phyloP scores from a whole-genome alignment of 225 moss, liverwort and hornwort genomes.

The Anthoceros angustus region DNA sequence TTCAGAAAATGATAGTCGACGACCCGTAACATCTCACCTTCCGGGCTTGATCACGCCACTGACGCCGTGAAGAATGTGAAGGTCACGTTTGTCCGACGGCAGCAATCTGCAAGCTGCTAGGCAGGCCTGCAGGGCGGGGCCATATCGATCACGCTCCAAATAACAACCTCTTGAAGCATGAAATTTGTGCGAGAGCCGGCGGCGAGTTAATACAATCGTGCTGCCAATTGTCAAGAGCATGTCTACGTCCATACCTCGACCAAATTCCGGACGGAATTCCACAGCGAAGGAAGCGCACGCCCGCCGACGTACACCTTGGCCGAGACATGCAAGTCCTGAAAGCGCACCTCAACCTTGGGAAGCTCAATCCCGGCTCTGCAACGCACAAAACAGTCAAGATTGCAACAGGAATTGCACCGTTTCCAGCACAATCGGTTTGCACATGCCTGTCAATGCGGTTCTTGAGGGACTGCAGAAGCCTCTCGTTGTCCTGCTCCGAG shows the following conservation, averaged over 20 bases:
- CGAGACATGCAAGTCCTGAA: conserved; percentile 14
- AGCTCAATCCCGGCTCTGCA: conserved; percentile 19
- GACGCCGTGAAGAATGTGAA: conserved; percentile 17
- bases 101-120: conserved; percentile 13
- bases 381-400: neutral
- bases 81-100: conserved; percentile 22
- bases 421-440: neutral
- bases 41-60: conserved; percentile 22
- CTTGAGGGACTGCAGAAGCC: neutral
- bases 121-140: neutral
- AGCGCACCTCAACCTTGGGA: conserved; percentile 28
- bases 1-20: neutral
- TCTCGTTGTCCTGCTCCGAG: neutral
- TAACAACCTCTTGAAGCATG: neutral
- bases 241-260: conserved; percentile 10
- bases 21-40: conserved; percentile 15
- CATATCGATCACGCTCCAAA: neutral
- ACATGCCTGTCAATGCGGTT: conserved; percentile 1
- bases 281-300: conserved; percentile 21
- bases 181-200: neutral
- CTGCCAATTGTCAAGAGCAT: neutral
- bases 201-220: no score
- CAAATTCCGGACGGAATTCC: conserved; percentile 19
- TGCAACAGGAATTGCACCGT: neutral
- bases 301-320: conserved; percentile 23